Percentiles rank a stretch among this genome's conserved stretches.
Evolutionary conservation across 257 asterid species (phyloP).

Genomic region (Rubia yunnanensis): DNA sequence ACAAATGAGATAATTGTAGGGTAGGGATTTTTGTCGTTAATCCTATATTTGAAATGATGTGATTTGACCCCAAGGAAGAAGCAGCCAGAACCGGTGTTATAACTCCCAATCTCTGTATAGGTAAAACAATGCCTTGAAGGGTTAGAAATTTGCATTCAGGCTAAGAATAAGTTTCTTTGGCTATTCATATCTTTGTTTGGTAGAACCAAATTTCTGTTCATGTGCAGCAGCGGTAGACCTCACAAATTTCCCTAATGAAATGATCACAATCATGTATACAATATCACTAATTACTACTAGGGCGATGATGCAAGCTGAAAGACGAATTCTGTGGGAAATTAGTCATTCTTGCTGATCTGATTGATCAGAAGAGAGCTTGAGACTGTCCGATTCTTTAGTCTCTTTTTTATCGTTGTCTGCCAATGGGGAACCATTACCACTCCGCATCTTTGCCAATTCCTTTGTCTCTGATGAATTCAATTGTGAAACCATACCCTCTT

Average conservation of each 20-base stretch:
- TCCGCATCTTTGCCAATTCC: slow-evolving; percentile 45
- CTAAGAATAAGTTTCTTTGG: background rate
- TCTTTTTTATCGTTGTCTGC: slow-evolving; percentile 49
- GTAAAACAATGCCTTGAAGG: background rate
- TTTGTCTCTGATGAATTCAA: slow-evolving; percentile 35
- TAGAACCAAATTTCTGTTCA: too few relatives aligned
- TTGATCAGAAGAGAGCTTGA: slow-evolving; percentile 22
- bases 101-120: background rate
- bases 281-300: background rate
- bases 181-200: background rate
- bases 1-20: background rate
- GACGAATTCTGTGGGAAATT: background rate
- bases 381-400: slow-evolving; percentile 24
- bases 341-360: slow-evolving; percentile 30
- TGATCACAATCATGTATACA: background rate
- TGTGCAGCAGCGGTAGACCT: background rate
- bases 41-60: background rate
- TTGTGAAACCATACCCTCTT: slow-evolving; percentile 38
- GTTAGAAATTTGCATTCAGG: background rate
- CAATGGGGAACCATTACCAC: slow-evolving; percentile 32
- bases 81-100: too few relatives aligned
- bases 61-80: too few relatives aligned
- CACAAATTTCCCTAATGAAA: background rate
- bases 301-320: background rate
- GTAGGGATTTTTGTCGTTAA: background rate